These are phyloP conservation scores for Botrytis byssoidea DNA, from an alignment of 2,329 filamentous ascomycete genomes.

Conservation along the genomic window DNA sequence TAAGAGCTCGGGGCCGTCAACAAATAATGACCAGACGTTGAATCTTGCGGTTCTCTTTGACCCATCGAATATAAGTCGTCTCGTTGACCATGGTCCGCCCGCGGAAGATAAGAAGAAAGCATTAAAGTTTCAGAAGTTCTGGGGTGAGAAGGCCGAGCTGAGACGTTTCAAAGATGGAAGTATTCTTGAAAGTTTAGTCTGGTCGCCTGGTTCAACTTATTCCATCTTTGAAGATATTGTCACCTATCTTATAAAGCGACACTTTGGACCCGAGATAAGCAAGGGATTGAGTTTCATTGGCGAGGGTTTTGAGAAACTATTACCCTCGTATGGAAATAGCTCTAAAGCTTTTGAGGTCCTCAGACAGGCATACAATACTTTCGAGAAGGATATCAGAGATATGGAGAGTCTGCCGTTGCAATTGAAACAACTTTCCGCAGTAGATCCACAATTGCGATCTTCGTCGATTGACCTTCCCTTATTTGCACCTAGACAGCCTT, in stretches of 20 bases:
- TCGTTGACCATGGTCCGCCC: constrained; percentile 83
- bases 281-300: constrained; percentile 44
- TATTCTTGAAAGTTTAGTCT: constrained; percentile 88
- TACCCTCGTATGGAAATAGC: constrained; percentile 41
- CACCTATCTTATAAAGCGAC: constrained; percentile 65
- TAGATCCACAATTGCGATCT: constrained; percentile 71
- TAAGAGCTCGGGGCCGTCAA: constrained; percentile 41
- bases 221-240: constrained; percentile 80
- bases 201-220: constrained; percentile 61
- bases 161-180: constrained; percentile 93
- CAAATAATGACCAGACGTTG: constrained; percentile 44
- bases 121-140: constrained; percentile 81
- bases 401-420: constrained; percentile 86
- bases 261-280: constrained; percentile 58
- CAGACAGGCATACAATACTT: constrained; percentile 65
- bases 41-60: constrained; percentile 71
- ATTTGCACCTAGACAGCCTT: constrained; percentile 41
- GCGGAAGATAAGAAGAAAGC: constrained; percentile 84
- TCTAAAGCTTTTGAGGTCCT: constrained; percentile 63
- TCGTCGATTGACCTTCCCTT: constrained; percentile 59
- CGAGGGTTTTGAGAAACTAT: constrained; percentile 46
- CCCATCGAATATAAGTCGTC: constrained; percentile 66
- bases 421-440: constrained; percentile 73
- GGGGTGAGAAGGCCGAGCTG: constrained; percentile 91
- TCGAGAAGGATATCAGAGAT: constrained; percentile 74